phyloP scores from a whole-genome alignment of 2,329 filamentous ascomycete species.

The Monilinia laxa region DNA sequence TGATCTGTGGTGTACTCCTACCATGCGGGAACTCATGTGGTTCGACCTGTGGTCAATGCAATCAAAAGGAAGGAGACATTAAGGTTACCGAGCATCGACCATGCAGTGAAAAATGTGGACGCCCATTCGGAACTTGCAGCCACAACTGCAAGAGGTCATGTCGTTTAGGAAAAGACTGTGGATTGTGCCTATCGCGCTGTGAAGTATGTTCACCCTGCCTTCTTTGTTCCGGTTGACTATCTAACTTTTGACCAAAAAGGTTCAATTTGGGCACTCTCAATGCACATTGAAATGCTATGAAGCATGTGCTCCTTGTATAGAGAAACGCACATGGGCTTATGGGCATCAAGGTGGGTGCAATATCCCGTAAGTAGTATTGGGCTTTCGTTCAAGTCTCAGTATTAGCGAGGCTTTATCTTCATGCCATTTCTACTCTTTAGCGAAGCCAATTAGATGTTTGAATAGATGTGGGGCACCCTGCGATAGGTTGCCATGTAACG shows the following conservation, averaged over 20 bases:
- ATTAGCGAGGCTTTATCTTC: not conserved
- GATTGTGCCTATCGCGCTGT: conserved; percentile 50
- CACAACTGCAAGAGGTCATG: conserved; percentile 55
- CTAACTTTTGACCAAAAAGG: conserved; percentile 43
- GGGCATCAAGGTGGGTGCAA: conserved; percentile 49
- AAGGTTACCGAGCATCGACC: conserved; percentile 45
- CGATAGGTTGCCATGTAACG: conserved; percentile 62
- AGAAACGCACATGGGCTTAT: conserved; percentile 56
- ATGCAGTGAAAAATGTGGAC: conserved; percentile 52
- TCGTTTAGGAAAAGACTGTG: conserved; percentile 51
- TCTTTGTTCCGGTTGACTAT: not conserved
- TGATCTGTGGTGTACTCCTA: conserved; percentile 48
- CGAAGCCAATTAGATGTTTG: not conserved
- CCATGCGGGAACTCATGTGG: conserved; percentile 60
- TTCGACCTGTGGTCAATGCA: conserved; percentile 52
- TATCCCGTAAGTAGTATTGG: conserved; percentile 36
- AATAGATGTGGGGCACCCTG: conserved; percentile 62
- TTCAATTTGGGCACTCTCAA: conserved; percentile 57
- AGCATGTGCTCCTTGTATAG: conserved; percentile 61
- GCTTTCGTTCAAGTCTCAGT: not conserved
- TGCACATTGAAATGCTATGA: conserved; percentile 58
- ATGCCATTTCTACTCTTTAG: not conserved
- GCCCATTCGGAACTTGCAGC: conserved; percentile 53
- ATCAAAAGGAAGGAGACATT: conserved; percentile 40
- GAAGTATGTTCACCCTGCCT: conserved; percentile 44